Conservation (phyloP, 495 filamentous ascomycete genomes). For the Lentithecium fluviatile region DNA sequence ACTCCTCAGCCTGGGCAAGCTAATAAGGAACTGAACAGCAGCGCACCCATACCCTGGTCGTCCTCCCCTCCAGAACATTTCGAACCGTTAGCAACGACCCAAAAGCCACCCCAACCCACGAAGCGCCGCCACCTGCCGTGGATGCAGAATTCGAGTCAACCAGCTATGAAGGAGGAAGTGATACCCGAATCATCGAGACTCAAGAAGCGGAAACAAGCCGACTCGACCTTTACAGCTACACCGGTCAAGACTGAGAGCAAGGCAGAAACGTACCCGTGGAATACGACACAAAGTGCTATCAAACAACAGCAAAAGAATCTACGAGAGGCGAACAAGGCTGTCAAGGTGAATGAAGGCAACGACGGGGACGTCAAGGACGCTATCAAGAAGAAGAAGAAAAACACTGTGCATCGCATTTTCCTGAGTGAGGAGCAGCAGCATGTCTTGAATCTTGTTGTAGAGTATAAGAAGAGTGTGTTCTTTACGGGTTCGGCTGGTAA, state of each 20-base stretch:
- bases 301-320: slow-evolving; percentile 80
- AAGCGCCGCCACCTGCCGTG: slow-evolving; percentile 60
- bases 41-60: slow-evolving; percentile 60
- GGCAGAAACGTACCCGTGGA: slow-evolving; percentile 63
- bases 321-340: slow-evolving; percentile 59
- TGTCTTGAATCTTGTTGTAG: slow-evolving; percentile 76
- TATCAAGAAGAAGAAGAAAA: slow-evolving; percentile 44
- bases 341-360: slow-evolving; percentile 45
- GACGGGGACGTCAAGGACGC: slow-evolving; percentile 39
- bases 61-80: slow-evolving; percentile 60
- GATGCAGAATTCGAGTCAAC: slow-evolving; percentile 42
- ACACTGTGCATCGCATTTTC: slow-evolving; percentile 57
- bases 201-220: slow-evolving; percentile 36
- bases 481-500: slow-evolving; percentile 92
- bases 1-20: background rate
- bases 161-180: slow-evolving; percentile 33
- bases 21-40: slow-evolving; percentile 50
- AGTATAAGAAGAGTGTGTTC: slow-evolving; percentile 82
- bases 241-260: slow-evolving; percentile 44
- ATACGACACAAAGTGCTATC: slow-evolving; percentile 74
- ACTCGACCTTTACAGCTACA: slow-evolving; percentile 38
- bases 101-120: slow-evolving; percentile 35
- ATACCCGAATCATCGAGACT: slow-evolving; percentile 21
- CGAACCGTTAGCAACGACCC: slow-evolving; percentile 36
- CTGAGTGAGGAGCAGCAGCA: slow-evolving; percentile 82